A percentile compares a stretch with the other conserved stretches of the same genome.
Evolutionary conservation across 495 filamentous ascomycete species (phyloP).

Genomic region (Penicillium egyptiacum): DNA sequence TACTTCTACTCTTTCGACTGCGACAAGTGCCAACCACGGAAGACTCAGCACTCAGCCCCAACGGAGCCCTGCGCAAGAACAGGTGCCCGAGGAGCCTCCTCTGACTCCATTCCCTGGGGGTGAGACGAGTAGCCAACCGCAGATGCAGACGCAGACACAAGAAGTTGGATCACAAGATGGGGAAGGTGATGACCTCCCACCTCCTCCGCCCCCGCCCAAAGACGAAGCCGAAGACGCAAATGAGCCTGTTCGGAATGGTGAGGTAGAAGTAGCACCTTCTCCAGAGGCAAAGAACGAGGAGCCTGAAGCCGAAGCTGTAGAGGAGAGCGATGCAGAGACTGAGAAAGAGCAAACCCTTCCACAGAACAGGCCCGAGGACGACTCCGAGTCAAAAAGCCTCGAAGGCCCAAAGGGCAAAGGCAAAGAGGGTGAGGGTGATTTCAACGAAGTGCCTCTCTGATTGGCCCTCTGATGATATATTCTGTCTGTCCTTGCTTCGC

Average conservation of each 20-base stretch:
- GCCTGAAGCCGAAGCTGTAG: slow-evolving; percentile 8
- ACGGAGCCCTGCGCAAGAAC: slow-evolving; percentile 20
- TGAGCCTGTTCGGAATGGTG: slow-evolving; percentile 25
- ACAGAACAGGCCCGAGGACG: slow-evolving; percentile 27
- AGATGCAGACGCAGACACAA: slow-evolving; percentile 22
- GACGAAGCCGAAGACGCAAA: slow-evolving; percentile 28
- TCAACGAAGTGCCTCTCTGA: slow-evolving; percentile 46
- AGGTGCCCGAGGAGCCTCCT: slow-evolving; percentile 36
- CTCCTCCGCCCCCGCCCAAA: slow-evolving; percentile 42
- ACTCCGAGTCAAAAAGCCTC: slow-evolving; percentile 17
- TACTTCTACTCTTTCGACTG: slow-evolving; percentile 34
- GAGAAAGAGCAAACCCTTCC: slow-evolving; percentile 26
- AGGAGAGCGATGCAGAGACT: slow-evolving; percentile 16
- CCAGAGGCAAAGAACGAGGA: slow-evolving; percentile 16
- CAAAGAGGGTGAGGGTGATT: slow-evolving; percentile 41
- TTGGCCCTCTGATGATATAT: slow-evolving; percentile 1
- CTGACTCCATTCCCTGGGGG: slow-evolving; percentile 47
- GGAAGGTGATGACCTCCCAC: slow-evolving; percentile 22
- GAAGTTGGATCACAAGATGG: slow-evolving; percentile 35
- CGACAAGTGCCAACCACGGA: slow-evolving; percentile 28
- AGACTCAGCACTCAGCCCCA: slow-evolving; percentile 28
- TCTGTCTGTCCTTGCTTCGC: slow-evolving; percentile 3
- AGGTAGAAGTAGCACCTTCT: slow-evolving; percentile 11
- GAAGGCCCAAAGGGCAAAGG: slow-evolving; percentile 29
- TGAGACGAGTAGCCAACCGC: slow-evolving; percentile 35